A percentile compares a stretch with the other conserved stretches of the same genome.
Evolutionary conservation across 2,329 filamentous ascomycete species (phyloP).

Genomic region (Talaromyces pinophilus): DNA sequence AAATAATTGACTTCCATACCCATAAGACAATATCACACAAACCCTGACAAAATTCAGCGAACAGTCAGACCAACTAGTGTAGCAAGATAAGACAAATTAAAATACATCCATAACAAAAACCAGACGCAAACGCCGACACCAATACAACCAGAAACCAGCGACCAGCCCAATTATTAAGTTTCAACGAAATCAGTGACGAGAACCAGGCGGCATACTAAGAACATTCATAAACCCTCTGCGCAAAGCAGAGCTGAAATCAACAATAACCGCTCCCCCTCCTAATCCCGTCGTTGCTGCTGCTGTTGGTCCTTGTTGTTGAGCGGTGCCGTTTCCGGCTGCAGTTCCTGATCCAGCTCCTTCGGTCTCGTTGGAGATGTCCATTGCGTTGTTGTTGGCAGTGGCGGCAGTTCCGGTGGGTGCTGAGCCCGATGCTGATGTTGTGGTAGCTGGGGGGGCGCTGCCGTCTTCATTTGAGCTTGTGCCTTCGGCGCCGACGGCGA

Average conservation of each 20-base stretch:
- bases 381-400: background rate
- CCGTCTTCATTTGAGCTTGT: slow-evolving; percentile 28
- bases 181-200: slow-evolving; percentile 4
- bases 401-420: background rate
- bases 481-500: slow-evolving; percentile 47
- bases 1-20: background rate
- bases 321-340: background rate
- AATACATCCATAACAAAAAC: background rate
- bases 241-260: slow-evolving; percentile 21
- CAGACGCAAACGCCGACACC: background rate
- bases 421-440: background rate
- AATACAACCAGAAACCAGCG: background rate
- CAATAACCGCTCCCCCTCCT: background rate
- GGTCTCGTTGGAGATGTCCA: background rate
- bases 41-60: background rate
- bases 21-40: background rate
- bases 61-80: background rate
- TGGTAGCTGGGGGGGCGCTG: slow-evolving; percentile 11
- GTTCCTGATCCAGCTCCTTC: background rate
- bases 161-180: background rate
- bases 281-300: background rate
- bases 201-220: slow-evolving; percentile 16
- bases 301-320: slow-evolving; percentile 1
- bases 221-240: slow-evolving; percentile 23
- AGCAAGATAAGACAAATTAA: background rate